These are phyloP conservation scores for Nannizzia gypsea DNA, from an alignment of 2,329 filamentous ascomycete species.

Conservation along the genomic window DNA sequence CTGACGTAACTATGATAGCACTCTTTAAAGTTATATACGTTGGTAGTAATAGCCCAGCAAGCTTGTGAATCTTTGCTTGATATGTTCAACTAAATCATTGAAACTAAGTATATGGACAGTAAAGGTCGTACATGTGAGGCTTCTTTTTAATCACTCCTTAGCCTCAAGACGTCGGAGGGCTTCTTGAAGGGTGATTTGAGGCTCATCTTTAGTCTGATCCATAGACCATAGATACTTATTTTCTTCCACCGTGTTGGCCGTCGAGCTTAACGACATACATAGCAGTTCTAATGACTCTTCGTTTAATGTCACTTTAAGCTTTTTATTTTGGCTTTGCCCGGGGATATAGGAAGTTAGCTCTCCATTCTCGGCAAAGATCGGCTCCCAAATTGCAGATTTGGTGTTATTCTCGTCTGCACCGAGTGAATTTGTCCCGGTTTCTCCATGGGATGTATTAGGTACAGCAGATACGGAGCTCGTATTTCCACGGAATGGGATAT, in stretches of 20 bases:
- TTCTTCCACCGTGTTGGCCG: not conserved
- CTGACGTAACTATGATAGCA: not conserved
- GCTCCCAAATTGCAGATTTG: slow-evolving; percentile 10
- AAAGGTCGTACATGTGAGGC: not conserved
- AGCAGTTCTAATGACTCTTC: slow-evolving; percentile 19
- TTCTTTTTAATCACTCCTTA: not conserved
- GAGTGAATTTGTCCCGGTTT: not conserved
- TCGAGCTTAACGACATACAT: not conserved
- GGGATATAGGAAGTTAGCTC: slow-evolving; percentile 21
- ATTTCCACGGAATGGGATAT: slow-evolving; percentile 18
- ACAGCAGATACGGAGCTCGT: not conserved
- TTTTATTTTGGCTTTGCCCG: slow-evolving; percentile 18
- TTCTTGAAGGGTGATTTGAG: not conserved
- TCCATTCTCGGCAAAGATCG: slow-evolving; percentile 25
- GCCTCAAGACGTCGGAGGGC: not conserved
- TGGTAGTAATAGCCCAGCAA: not conserved
- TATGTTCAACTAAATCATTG: not conserved
- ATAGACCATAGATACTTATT: not conserved
- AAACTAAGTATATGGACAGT: not conserved
- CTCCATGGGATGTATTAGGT: not conserved
- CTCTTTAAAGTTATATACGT: not conserved
- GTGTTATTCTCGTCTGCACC: slow-evolving; percentile 1
- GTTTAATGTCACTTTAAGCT: slow-evolving; percentile 24
- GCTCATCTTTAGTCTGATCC: not conserved
- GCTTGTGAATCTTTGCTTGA: not conserved